Percentiles rank a stretch among this genome's conserved stretches.
phyloP scores from a whole-genome alignment of 257 asterid species.

The Cordia subcordata region DNA sequence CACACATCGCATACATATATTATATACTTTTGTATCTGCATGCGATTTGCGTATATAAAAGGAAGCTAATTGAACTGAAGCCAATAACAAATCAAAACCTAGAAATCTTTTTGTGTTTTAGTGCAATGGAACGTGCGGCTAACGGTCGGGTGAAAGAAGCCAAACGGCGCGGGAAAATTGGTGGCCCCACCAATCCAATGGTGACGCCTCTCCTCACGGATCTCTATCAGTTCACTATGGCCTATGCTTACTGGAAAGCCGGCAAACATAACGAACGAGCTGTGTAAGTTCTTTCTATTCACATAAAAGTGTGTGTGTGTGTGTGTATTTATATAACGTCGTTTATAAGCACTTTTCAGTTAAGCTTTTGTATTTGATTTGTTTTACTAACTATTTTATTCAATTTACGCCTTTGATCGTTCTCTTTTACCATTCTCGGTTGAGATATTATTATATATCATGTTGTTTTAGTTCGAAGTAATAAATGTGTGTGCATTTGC shows the following conservation, averaged over 20 bases:
- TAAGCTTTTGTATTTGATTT: not conserved
- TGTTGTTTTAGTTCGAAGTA: too few species aligned
- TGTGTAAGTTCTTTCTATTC: constrained; percentile 45
- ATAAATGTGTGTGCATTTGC: too few species aligned
- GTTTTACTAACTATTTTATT: not conserved
- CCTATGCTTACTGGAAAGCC: constrained; percentile 98
- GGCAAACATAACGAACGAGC: constrained; percentile 87
- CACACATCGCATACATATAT: not conserved
- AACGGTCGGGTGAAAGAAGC: constrained; percentile 30
- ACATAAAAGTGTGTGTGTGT: not conserved
- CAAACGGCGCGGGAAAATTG: constrained; percentile 22
- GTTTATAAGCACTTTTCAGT: not conserved
- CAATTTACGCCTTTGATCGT: not conserved
- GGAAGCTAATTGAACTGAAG: not conserved
- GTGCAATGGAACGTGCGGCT: constrained; percentile 18
- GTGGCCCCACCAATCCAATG: constrained; percentile 91
- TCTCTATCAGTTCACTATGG: constrained; percentile 98
- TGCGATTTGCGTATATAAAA: not conserved
- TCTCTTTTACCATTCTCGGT: not conserved
- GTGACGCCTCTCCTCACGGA: constrained; percentile 95
- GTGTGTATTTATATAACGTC: too few species aligned
- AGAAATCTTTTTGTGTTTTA: constrained; percentile 1
- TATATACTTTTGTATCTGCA: too few species aligned
- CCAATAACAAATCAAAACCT: not conserved
- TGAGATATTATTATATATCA: too few species aligned